phyloP scores from a whole-genome alignment of 345 rosid genomes.

The Hibiscus mutabilis region DNA sequence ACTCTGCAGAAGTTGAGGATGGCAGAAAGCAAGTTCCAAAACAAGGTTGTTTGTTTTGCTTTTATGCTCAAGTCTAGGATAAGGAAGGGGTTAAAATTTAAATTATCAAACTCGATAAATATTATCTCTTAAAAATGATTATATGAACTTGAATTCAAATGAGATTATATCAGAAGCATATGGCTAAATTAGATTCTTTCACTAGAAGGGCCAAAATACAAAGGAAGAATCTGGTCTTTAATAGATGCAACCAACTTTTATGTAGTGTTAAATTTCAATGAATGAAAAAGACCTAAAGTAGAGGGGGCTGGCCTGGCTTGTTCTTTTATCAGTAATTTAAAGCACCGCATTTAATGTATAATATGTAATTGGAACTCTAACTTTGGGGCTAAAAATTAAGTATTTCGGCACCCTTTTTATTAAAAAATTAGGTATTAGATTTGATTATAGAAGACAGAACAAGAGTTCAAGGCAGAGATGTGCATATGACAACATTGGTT shows the following conservation, averaged over 20 bases:
- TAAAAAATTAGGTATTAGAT: neutral
- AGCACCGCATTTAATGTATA: neutral
- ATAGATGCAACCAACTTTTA: slow-evolving; percentile 21
- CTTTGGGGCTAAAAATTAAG: neutral
- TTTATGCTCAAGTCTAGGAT: neutral
- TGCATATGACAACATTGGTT: neutral
- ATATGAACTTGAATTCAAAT: neutral
- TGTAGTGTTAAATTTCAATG: slow-evolving; percentile 11
- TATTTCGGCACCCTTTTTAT: too few species aligned
- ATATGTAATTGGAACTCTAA: neutral
- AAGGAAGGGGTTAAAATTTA: too few species aligned
- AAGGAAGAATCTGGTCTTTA: slow-evolving; percentile 12
- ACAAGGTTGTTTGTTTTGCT: neutral
- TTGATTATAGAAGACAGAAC: neutral
- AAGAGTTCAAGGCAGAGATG: neutral
- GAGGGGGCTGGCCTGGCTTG: neutral
- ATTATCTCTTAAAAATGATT: neutral
- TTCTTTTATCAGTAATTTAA: neutral
- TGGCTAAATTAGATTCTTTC: neutral
- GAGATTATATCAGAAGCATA: too few species aligned
- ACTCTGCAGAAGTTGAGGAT: slow-evolving; percentile 23
- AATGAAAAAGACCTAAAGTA: slow-evolving; percentile 12
- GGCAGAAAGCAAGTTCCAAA: neutral
- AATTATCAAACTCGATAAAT: neutral
- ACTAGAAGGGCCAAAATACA: slow-evolving; percentile 3